phyloP scores from a whole-genome alignment of 2,329 filamentous ascomycete genomes.

The Aspergillus unguis region DNA sequence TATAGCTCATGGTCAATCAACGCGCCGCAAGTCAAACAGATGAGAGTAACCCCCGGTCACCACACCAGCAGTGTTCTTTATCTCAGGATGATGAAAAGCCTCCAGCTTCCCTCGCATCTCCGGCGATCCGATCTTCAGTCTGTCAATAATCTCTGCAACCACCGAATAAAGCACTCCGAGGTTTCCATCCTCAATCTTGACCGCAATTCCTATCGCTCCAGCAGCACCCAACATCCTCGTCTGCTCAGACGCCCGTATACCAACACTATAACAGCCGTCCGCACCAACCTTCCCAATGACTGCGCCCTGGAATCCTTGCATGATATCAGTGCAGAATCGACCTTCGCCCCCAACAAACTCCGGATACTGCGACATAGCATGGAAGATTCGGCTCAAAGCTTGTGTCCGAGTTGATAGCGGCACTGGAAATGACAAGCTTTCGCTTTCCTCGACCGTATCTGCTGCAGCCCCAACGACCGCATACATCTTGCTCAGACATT shows the following conservation, averaged over 20 bases:
- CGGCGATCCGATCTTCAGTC: conserved; percentile 37
- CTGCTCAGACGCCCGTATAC: conserved; percentile 37
- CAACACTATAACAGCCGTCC: conserved; percentile 50
- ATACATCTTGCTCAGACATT: conserved; percentile 35
- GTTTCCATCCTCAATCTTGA: conserved; percentile 52
- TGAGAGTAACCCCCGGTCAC: not conserved
- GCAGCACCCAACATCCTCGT: conserved; percentile 37
- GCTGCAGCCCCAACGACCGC: conserved; percentile 38
- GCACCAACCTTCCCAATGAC: conserved; percentile 51
- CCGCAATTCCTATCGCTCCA: conserved; percentile 41
- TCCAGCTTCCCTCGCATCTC: conserved; percentile 34
- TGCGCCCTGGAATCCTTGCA: conserved; percentile 37
- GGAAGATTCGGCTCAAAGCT: conserved; percentile 37
- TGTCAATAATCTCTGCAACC: conserved; percentile 45
- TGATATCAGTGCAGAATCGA: conserved; percentile 49
- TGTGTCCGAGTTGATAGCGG: conserved; percentile 17
- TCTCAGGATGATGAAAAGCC: conserved; percentile 9
- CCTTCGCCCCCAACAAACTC: conserved; percentile 47
- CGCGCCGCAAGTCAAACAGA: not conserved
- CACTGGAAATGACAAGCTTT: not conserved
- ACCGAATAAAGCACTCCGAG: conserved; percentile 45
- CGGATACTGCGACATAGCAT: conserved; percentile 44
- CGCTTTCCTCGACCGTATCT: not conserved
- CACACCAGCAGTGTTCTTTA: not conserved
- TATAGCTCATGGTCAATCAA: not conserved